Conservation (phyloP, 495 filamentous ascomycete species). For the Aspergillus hancockii region DNA sequence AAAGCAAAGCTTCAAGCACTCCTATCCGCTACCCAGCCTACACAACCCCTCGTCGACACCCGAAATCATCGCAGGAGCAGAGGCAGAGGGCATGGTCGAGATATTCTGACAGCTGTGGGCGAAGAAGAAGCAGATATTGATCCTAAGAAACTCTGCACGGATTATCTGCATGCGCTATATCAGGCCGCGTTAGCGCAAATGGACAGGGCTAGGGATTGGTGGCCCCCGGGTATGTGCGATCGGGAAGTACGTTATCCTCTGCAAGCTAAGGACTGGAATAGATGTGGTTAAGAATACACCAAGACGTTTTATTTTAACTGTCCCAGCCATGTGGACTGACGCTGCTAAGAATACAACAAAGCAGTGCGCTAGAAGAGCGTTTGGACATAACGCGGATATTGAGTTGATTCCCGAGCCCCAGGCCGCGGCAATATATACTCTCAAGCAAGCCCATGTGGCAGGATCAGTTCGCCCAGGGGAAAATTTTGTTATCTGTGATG, state of each 20-base stretch:
- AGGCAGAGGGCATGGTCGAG: no score
- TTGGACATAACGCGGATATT: background rate
- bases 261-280: no score
- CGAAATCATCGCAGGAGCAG: no score
- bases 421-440: background rate
- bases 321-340: background rate
- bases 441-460: no score
- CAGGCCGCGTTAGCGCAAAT: background rate
- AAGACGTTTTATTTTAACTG: background rate
- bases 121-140: background rate
- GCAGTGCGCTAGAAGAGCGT: background rate
- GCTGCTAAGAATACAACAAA: background rate
- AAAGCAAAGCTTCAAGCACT: background rate
- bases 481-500: background rate
- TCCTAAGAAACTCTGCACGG: background rate
- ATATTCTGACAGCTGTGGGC: no score
- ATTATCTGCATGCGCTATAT: background rate
- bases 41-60: background rate
- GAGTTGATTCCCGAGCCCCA: background rate
- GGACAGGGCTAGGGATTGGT: no score
- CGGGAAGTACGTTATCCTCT: no score
- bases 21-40: background rate
- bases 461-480: no score
- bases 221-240: no score
- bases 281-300: no score